Evolutionary conservation across 1,139 yeast species (phyloP).

Genomic region (Candida labiduridarum): DNA sequence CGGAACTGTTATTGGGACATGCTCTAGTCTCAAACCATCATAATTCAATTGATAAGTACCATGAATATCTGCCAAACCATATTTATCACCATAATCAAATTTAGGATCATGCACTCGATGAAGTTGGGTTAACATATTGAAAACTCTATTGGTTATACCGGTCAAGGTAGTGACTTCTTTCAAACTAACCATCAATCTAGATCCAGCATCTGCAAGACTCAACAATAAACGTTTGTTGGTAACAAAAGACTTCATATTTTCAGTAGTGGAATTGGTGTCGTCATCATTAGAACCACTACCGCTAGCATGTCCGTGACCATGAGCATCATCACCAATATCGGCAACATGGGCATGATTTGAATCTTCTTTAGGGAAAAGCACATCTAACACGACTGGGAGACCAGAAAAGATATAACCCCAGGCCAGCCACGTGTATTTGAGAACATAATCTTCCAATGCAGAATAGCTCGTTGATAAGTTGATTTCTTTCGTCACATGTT

Average conservation of each 20-base stretch:
- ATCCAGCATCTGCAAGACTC: conserved; percentile 93
- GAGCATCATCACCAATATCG: conserved; percentile 7
- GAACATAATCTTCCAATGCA: conserved; percentile 79
- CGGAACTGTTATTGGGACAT: conserved; percentile 83
- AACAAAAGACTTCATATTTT: conserved; percentile 83
- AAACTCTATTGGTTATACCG: conserved; percentile 88
- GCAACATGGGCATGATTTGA: conserved; percentile 16
- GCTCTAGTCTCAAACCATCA: conserved; percentile 69
- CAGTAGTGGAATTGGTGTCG: conserved; percentile 26
- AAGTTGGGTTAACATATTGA: conserved; percentile 68
- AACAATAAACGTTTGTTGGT: conserved; percentile 89
- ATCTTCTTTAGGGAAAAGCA: conserved; percentile 35
- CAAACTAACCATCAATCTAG: conserved; percentile 93
- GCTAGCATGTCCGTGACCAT: neutral
- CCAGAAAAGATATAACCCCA: conserved; percentile 90
- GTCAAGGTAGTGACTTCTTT: conserved; percentile 91
- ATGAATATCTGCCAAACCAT: conserved; percentile 57
- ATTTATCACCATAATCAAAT: conserved; percentile 62
- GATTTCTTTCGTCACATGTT: conserved; percentile 51
- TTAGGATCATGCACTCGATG: conserved; percentile 81
- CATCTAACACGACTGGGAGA: conserved; percentile 69
- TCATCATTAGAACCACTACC: conserved; percentile 11
- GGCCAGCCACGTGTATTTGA: conserved; percentile 94
- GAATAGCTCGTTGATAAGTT: conserved; percentile 60
- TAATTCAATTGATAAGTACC: conserved; percentile 85